Base-by-base conservation (phyloP, 768 basidiomycete species). In the Phylloporus scabripes region DNA sequence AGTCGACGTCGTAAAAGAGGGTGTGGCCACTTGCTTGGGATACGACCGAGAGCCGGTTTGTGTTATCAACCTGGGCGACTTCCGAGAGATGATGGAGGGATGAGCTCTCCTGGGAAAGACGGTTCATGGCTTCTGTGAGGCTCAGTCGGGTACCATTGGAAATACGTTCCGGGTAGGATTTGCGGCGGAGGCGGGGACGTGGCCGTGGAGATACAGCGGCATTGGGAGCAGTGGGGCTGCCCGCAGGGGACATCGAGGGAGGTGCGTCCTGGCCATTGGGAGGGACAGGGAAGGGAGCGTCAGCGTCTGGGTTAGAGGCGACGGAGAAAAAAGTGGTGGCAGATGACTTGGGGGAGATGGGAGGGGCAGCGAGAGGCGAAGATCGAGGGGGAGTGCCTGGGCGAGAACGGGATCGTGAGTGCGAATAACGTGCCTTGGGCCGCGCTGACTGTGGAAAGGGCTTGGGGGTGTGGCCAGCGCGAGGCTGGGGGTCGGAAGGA, bases 271-370 rank as follows among this genome's bases (percentile, higher is more conserved):
- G 1, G n/a, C 24, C 31, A 7, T 9, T 21, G 24, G 46, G 15
- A 24, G 6, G 34, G 33, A 37, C 24, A 8, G 42, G 28, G 26
- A 40, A 26, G 3, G 24, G 6, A 2, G 53, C 50, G n/a, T 60
- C 66, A 1, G 3, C n/a, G 26, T 65, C 63, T 6, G 54, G 46
- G 12, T 45, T 8, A 15, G 61, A 58, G 0, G 42, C 20, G 20
- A 60, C 9, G 6, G 65, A 66, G 20, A 51, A 58, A 34, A 66
- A 66, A 2, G 60, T 66, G 34, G 53, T 54, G 1, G 57, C 17
- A 7, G 66, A 66, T 4, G 66, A 66, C 33, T 60, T 66, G 7
- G 60, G 57, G 7, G 65, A 66, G 37, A 66, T 50, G 32, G 51
- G 45, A 1, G 51, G 52, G 3, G 49, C 18, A 0, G 37, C 52